Conservation (phyloP, 2,329 filamentous ascomycete genomes). For the Aspergillus tubingensis region DNA sequence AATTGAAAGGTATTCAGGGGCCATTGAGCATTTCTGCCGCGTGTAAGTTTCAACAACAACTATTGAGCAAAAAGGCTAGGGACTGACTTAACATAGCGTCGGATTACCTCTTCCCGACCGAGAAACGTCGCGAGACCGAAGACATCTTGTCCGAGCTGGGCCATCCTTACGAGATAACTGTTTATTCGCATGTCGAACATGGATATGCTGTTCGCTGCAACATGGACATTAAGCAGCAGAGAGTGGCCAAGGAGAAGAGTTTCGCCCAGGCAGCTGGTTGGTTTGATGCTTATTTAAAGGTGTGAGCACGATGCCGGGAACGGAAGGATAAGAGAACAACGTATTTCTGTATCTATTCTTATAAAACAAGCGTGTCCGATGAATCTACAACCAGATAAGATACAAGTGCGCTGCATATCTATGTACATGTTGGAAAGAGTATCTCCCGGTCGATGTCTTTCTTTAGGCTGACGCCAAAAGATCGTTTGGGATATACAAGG, state of each 20-base stretch:
- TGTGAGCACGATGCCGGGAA: background rate
- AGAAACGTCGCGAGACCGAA: constrained; percentile 63
- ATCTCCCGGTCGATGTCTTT: background rate
- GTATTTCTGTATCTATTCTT: background rate
- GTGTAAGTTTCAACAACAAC: constrained; percentile 52
- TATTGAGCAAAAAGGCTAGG: no score
- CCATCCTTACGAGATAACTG: constrained; percentile 67
- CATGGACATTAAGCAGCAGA: background rate
- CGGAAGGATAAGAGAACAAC: background rate
- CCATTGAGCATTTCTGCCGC: constrained; percentile 25
- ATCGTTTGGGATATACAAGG: constrained; percentile 9
- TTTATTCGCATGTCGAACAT: constrained; percentile 68
- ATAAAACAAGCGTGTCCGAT: no score
- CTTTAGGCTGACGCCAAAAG: background rate
- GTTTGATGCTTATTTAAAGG: background rate
- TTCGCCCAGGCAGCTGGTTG: background rate
- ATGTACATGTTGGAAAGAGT: background rate
- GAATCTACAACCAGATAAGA: no score
- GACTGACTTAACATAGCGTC: background rate
- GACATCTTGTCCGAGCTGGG: constrained; percentile 56
- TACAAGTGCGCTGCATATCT: background rate
- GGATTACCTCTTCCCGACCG: constrained; percentile 50
- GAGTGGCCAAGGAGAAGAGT: background rate
- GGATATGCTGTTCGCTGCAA: constrained; percentile 50
- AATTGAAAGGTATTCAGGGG: constrained; percentile 17